A percentile compares a stretch with the other conserved stretches of the same genome.
phyloP scores from a whole-genome alignment of 768 basidiomycete species.

The Amanita phalloides region DNA sequence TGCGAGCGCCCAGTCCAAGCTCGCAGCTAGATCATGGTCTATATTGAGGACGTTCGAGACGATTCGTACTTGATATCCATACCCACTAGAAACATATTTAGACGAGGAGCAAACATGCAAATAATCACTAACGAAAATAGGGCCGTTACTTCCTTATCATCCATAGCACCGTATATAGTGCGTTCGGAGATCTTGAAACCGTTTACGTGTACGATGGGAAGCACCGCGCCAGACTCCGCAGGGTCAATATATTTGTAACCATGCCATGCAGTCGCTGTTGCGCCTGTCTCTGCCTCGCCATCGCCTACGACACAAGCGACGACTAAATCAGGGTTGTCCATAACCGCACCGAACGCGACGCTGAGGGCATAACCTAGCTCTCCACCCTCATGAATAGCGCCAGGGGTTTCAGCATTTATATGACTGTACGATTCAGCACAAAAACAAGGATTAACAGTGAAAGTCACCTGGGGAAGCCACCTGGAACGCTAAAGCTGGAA shows the following conservation, averaged over 20 bases:
- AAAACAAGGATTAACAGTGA: background rate
- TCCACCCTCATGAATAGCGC: constrained; percentile 85
- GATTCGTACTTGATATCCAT: constrained; percentile 84
- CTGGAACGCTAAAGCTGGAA: constrained; percentile 67
- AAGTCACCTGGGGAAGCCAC: constrained; percentile 66
- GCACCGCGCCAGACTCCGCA: constrained; percentile 77
- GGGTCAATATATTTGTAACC: constrained; percentile 88
- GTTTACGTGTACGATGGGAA: constrained; percentile 86
- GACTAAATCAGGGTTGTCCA: constrained; percentile 85
- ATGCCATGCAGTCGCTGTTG: constrained; percentile 77
- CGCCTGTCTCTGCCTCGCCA: constrained; percentile 78
- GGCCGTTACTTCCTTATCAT: constrained; percentile 68
- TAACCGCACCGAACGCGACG: constrained; percentile 79
- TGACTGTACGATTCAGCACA: constrained; percentile 28
- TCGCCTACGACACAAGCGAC: constrained; percentile 80
- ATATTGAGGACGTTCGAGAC: constrained; percentile 58
- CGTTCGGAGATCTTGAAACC: constrained; percentile 88
- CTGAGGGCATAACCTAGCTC: constrained; percentile 85
- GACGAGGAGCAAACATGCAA: constrained; percentile 4
- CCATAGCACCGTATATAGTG: constrained; percentile 87
- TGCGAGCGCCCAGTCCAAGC: constrained; percentile 69
- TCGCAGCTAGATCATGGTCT: constrained; percentile 70
- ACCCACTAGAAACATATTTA: constrained; percentile 35
- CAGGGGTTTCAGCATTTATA: constrained; percentile 79
- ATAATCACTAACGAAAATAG: constrained; percentile 53